phyloP scores from a whole-genome alignment of 2,329 filamentous ascomycete genomes.

The Colletotrichum sp. region DNA sequence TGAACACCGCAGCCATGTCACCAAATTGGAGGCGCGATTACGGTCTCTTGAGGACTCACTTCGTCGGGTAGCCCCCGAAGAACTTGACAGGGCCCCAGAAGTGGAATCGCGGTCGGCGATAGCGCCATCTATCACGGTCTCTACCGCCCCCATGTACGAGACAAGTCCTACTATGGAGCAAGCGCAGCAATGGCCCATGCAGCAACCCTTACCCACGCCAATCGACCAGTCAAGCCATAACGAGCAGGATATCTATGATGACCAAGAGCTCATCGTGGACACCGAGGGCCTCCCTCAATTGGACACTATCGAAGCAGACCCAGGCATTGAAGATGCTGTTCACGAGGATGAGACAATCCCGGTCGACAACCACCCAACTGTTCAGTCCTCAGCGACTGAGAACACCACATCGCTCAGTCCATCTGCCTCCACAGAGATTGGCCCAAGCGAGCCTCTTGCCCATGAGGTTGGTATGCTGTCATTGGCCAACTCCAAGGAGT shows the following conservation, averaged over 20 bases:
- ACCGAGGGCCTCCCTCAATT: slow-evolving; percentile 13
- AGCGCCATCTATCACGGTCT: background rate
- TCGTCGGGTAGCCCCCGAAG: background rate
- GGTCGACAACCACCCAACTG: background rate
- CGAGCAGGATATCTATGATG: background rate
- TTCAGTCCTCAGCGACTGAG: background rate
- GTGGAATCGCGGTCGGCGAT: background rate
- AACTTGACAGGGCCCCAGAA: background rate
- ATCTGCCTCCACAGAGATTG: slow-evolving; percentile 16
- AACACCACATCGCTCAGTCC: background rate
- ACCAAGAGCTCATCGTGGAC: slow-evolving; percentile 18
- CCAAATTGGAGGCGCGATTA: background rate
- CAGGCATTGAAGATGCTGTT: background rate
- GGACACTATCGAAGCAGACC: background rate
- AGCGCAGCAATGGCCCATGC: background rate
- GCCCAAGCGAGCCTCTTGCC: slow-evolving; percentile 31
- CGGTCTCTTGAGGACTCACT: background rate
- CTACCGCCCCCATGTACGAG: background rate
- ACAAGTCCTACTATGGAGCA: background rate
- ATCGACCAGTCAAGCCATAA: background rate
- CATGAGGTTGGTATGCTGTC: slow-evolving; percentile 60
- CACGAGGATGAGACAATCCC: background rate
- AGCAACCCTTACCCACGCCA: background rate
- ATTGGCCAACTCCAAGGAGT: slow-evolving; percentile 49
- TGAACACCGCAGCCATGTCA: background rate